These are phyloP conservation scores for Chenopodium album DNA, from an alignment of 148 eudicot species.

Conservation along the genomic window DNA sequence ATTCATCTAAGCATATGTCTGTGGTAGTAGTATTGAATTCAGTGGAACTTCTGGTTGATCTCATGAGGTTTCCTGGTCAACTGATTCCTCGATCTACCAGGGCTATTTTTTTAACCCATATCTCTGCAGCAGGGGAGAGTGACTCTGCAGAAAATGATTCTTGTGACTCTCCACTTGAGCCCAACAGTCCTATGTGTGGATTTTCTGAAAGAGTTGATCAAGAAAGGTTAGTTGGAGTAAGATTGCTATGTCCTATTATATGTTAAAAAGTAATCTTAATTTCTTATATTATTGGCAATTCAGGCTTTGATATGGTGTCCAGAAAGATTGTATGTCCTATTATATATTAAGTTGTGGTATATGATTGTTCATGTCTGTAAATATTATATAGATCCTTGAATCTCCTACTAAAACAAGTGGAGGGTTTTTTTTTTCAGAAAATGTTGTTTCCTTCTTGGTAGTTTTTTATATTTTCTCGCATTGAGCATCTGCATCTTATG, in stretches of 20 bases:
- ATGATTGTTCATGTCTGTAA: neutral
- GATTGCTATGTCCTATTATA: neutral
- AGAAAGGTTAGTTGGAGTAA: constrained; percentile 59
- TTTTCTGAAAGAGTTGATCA: constrained; percentile 68
- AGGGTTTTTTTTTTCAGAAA: neutral
- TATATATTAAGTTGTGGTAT: neutral
- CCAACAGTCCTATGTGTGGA: constrained; percentile 91
- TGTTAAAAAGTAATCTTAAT: neutral
- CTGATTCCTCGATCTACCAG: constrained; percentile 82
- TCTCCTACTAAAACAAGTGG: neutral
- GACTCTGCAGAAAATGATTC: constrained; percentile 99
- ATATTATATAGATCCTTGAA: neutral
- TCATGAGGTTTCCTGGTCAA: constrained; percentile 93
- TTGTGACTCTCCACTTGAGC: constrained; percentile 97
- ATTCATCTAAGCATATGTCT: constrained; percentile 92
- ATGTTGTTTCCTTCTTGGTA: neutral
- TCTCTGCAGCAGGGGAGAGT: constrained; percentile 94
- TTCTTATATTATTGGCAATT: neutral
- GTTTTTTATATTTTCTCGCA: neutral
- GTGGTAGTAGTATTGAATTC: constrained; percentile 86
- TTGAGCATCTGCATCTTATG: neutral
- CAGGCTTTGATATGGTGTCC: neutral
- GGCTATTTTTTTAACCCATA: constrained; percentile 88
- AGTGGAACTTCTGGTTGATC: constrained; percentile 85
- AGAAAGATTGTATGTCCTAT: neutral